Conservation (phyloP, 2,329 filamentous ascomycete species). For the Elsinoe australis region DNA sequence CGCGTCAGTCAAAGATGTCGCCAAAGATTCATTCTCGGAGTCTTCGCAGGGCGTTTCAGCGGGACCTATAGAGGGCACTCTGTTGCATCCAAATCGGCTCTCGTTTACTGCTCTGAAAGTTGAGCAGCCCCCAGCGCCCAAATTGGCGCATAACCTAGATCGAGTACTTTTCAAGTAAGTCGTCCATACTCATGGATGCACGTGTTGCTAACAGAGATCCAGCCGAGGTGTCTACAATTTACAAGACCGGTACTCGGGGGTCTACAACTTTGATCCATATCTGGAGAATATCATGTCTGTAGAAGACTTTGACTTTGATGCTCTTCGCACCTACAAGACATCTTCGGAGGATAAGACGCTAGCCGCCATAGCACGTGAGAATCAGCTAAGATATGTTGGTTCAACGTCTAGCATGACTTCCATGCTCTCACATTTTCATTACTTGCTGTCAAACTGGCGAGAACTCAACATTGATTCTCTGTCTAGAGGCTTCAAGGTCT, state of each 20-base stretch:
- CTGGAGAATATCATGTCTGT: constrained; percentile 89
- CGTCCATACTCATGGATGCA: too few relatives aligned
- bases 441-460: constrained; percentile 77
- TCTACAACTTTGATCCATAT: constrained; percentile 97
- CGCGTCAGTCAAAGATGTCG: too few relatives aligned
- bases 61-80: too few relatives aligned
- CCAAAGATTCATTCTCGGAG: too few relatives aligned
- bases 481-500: constrained; percentile 55
- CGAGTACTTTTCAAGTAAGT: constrained; percentile 79
- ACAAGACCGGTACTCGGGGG: constrained; percentile 76
- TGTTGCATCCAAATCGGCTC: not conserved
- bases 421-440: constrained; percentile 85
- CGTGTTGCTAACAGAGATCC: too few relatives aligned
- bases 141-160: constrained; percentile 66
- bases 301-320: constrained; percentile 82
- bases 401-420: constrained; percentile 96
- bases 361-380: constrained; percentile 56
- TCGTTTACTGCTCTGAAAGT: constrained; percentile 22
- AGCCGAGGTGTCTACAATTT: constrained; percentile 76
- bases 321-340: constrained; percentile 78
- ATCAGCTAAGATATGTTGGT: constrained; percentile 75
- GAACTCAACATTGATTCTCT: constrained; percentile 58
- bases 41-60: too few relatives aligned
- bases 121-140: constrained; percentile 50
- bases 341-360: constrained; percentile 76